Base-by-base conservation (phyloP, 768 basidiomycete species). In the Lentinula edodes region DNA sequence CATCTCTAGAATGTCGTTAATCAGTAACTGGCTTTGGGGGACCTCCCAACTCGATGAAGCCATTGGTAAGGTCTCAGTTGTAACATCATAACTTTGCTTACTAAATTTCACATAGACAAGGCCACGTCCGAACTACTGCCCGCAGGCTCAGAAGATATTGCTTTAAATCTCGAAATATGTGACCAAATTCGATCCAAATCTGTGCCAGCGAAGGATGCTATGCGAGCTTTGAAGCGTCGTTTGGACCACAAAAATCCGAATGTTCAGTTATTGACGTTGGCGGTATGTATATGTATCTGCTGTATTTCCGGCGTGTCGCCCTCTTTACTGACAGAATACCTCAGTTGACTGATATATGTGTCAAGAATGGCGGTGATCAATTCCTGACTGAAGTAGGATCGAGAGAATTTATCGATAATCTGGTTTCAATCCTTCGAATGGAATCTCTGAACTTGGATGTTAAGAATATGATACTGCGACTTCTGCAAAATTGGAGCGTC, bases 321-420 rank as follows among this genome's bases (percentile, higher is more conserved):
- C 5, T 20, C 5, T 36, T 42, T 58, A 56, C 65, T 67, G 51
- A 48, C 13, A 55, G n/a, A 18, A 32, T 34, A 42, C 36, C 56
- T 10, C 70, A 96, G 91, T 79, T 98, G 53, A 87, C 91, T 52
- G 97, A 98, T 73, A 80, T 88, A 8, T 95, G 93, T 68, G 83
- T 98, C 72, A 99, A 99, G 87, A 99, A 99, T 68, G 94, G 93
- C 9, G 97, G 97, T 0, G 94, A 98, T 66, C 85, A 87, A 48
- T 98, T 99, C 69, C 76, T 98, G 54, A 73, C 73, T 2, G 94
- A 97, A 71, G 74, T 96, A 51, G 86, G 90, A 5, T 93, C 92
- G 5, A 82, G 93, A 60, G 95, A 98, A 70, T 96, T 95, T 70
- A 88, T 96, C 74, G 95, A 96, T 73, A 95, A 95, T 69, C 81